These are phyloP conservation scores for Taxillus chinensis DNA, from an alignment of 164 flowering plant species.

Conservation along the genomic window DNA sequence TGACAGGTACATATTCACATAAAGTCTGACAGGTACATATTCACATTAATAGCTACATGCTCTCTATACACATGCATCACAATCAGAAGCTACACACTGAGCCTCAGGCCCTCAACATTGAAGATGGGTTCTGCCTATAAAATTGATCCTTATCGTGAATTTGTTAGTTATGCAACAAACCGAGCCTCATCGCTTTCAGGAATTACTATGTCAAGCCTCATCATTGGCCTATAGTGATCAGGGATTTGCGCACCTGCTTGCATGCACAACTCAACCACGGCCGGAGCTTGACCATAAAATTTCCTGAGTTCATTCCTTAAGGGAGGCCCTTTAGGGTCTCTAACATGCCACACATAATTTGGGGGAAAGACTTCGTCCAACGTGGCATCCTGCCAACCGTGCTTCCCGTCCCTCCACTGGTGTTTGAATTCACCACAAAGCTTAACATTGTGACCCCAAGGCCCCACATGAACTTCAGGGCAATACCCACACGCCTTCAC, in stretches of 20 bases:
- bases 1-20: too few species aligned
- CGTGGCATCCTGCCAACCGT: constrained; percentile 95
- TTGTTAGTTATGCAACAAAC: constrained; percentile 38
- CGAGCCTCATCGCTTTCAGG: constrained; percentile 67
- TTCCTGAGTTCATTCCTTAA: constrained; percentile 47
- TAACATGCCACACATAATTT: constrained; percentile 88
- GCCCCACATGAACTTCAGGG: constrained; percentile 93
- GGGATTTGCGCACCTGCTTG: constrained; percentile 82
- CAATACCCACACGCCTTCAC: constrained; percentile 97
- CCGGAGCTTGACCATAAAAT: constrained; percentile 89
- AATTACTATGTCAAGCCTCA: constrained; percentile 87
- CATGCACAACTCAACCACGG: constrained; percentile 77
- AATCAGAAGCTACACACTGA: too few species aligned
- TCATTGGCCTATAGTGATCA: constrained; percentile 64
- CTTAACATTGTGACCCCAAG: constrained; percentile 92
- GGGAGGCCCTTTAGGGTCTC: constrained; percentile 66
- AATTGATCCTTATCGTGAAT: neutral
- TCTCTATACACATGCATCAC: too few species aligned
- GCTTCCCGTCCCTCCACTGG: constrained; percentile 96
- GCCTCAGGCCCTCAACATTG: too few species aligned
- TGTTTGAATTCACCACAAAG: constrained; percentile 91
- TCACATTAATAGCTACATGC: too few species aligned
- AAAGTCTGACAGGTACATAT: too few species aligned
- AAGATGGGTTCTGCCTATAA: too few species aligned
- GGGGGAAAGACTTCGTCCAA: constrained; percentile 82